Base-by-base conservation (phyloP, 208 protist genomes). In the Borovskyia barvae region DNA sequence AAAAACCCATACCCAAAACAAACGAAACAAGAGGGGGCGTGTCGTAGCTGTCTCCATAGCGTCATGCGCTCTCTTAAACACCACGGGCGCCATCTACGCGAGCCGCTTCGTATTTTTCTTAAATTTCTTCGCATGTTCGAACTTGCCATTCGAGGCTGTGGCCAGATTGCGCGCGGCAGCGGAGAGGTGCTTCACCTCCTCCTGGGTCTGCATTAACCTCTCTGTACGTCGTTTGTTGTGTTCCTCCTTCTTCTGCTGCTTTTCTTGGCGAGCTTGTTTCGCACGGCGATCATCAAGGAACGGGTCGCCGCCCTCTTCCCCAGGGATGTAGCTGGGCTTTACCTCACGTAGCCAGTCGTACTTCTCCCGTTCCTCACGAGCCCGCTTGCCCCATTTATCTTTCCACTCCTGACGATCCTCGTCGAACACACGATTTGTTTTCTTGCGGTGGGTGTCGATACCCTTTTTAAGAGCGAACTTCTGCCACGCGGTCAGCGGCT, bases 381-480 rank as follows among this genome's bases (percentile, higher is more conserved):
- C 86, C 15, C 89, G 88, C 82, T 94, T 93, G 60, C 92, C 92
- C 85, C 87, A 95, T 73, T 90, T 93, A 66, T 94, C 92, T 68
- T 92, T 89, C 89, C 90, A 95, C 72, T 87, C 84, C 72, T 92
- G 80, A 9, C 77, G 76, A 24, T 90, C 85, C 72, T 97, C 92
- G 66, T 97, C 87, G 50, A 90, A 97, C 37, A 93, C 85, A 48
- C 82, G 76, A 66, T 93, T 94, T 15, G 56, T 49, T 80, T 94
- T 94, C 77, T 97, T 97, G 41, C 79, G 69, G 49, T 94, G 80
- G 47, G 90, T 85, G 55, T 90, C 87, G 49, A 97, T 96, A 36
- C 92, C 92, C 75, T 97, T 97, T 80, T 97, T 93, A 12, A 94
- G 51, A 6, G 83, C 83, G 64, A 95, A 97, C 77, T 95, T 92